Evolutionary conservation across 2,329 filamentous ascomycete species (phyloP), one percentile per base, ranked within the genome.

Genomic region (Hymenoscyphus fraxineus): DNA sequence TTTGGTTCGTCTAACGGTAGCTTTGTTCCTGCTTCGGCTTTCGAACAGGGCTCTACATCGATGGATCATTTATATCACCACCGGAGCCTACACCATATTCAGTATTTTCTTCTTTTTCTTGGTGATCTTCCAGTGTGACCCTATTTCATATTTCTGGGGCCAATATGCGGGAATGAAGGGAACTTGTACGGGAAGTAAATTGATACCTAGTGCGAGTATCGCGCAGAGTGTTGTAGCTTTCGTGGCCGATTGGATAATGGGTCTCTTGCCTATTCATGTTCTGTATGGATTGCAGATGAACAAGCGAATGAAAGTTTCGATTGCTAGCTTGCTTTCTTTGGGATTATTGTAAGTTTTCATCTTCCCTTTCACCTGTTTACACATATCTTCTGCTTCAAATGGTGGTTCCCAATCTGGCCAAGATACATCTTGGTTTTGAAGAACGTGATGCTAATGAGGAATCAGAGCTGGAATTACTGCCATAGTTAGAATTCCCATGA

Each of bases 241-340:
- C 47, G 73, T 78, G 16, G 81, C 81, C 62, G 83, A 86, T 71
- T 80, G 84, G 58, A 81, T 80, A 2, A 72, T 85, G 15, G 78
- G 80, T n/a, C 77, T 85, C 58, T 72, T 86, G 3, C 83, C 83
- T 0, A 78, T 83, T 9, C 81, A 82, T 65, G 76, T 88, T 3
- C 78, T 88, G 1, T 82, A 79, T 76, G 78, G 80, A 32, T 72
- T 87, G 35, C 80, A 86, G 63, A 85, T 88, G 80, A 80, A 80
- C 57, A 69, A 67, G 7, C 78, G 77, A 63, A 82, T 80, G 2
- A 88, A 86, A 70, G 39, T 80, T 6, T 79, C 83, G 1, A 76
- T 87, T 27, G 80, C 81, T 10, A 77, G 78, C 6, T 79, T 88
- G 56, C 75, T 88, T 59, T 79, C 79, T 6, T 80, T 88, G 76